Base-by-base conservation (phyloP, 1,284 basidiomycete genomes). In the Hypsizygus ulmarius region DNA sequence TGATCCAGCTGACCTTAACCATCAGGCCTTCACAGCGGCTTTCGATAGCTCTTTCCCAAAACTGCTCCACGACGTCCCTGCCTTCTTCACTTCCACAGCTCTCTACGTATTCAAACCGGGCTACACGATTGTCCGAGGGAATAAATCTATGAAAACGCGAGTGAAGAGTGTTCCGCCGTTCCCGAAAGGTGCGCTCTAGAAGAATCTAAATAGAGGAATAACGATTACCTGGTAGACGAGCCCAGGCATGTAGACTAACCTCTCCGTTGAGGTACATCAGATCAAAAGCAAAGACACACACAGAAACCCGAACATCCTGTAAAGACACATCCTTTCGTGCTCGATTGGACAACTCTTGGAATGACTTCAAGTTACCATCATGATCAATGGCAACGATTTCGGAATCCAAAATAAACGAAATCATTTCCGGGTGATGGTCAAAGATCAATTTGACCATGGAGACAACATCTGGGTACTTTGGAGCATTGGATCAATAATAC, bases 281-380 rank as follows among this genome's bases (percentile, higher is more conserved):
- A 68, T 98, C 94, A 64, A 97, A 98, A 0, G 81, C 90, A 66
- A 86, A 96, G 0, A 97, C 78, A 45, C 90, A 88, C 2, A 97
- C 92, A 33, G 82, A 70, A 43, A 97, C 80, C 57, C 81, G 87
- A 61, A 98, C 81, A 58, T 95, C 85, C 52, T 81, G 78, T 1
- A 90, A 69, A 51, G 81, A 74, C 33, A 96, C 93, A 61, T 92
- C 88, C 62, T 96, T 95, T 39, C 90, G 79, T 42, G 93, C 88
- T 43, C 94, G 78, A 53, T 87, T 84, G 3, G 90, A 90, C 15
- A 97, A 71, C 51, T 93, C 88, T 64, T 95, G 93, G 65, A 95
- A 95, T 1, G 90, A 84, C 59, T 79, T 80, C 29, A 93, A 69
- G 53, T 74, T 74, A 46, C 87, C 84, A 51, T 64, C 62, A 21